These are phyloP conservation scores for Metschnikowia lachancei DNA, from an alignment of 805 yeast genomes.

Conservation along the genomic window DNA sequence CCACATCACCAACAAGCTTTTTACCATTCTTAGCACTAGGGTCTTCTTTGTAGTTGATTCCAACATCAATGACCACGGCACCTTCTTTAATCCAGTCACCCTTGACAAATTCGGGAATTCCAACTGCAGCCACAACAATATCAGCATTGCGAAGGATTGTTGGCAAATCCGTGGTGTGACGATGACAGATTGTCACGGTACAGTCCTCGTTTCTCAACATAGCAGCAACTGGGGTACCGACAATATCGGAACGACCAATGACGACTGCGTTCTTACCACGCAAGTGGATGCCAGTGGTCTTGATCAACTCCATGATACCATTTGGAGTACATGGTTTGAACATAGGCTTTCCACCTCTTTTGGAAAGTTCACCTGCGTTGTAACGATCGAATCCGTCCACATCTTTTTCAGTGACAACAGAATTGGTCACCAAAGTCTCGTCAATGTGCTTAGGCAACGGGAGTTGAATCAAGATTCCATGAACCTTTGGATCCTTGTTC, in stretches of 20 bases:
- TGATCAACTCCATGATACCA: constrained; percentile 81
- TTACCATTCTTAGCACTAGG: constrained; percentile 70
- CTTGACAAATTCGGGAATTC: constrained; percentile 77
- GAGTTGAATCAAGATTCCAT: constrained; percentile 86
- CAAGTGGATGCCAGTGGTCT: constrained; percentile 62
- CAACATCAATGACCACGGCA: constrained; percentile 88
- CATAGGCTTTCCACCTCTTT: constrained; percentile 77
- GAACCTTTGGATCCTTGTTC: constrained; percentile 72
- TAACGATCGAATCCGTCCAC: constrained; percentile 92
- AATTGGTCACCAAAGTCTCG: constrained; percentile 75
- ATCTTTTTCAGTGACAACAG: constrained; percentile 81
- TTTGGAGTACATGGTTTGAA: constrained; percentile 95
- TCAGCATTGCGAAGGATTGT: constrained; percentile 66
- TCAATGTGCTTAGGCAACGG: constrained; percentile 82
- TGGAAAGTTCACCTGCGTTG: constrained; percentile 87
- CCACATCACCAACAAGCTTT: constrained; percentile 93
- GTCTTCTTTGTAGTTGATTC: constrained; percentile 87
- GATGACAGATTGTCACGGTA: constrained; percentile 86
- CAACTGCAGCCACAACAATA: constrained; percentile 88
- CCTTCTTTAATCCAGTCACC: constrained; percentile 87
- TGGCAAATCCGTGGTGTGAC: constrained; percentile 63
- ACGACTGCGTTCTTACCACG: constrained; percentile 88
- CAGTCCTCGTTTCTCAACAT: constrained; percentile 75
- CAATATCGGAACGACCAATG: constrained; percentile 92
- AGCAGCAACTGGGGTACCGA: constrained; percentile 89